Conservation (phyloP, 306 rosid genomes). For the Trifolium dubium region DNA sequence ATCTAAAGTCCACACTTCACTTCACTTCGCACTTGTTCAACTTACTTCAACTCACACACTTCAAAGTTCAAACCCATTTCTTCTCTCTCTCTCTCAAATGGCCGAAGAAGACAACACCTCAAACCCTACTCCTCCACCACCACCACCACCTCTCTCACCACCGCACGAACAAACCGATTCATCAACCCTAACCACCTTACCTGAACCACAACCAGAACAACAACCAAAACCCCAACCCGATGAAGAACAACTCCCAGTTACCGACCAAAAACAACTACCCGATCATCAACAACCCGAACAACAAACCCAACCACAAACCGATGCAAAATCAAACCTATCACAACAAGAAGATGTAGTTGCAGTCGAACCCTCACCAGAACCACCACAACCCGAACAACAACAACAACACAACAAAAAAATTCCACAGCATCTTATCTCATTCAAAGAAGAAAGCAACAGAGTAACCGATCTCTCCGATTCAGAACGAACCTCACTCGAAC, state of each 20-base stretch:
- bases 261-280: constrained; percentile 23
- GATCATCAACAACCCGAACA: constrained; percentile 1
- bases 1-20: neutral
- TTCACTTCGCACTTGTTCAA: neutral
- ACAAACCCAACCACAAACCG: constrained; percentile 1
- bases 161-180: constrained; percentile 24
- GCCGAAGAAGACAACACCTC: constrained; percentile 52
- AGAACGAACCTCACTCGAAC: constrained; percentile 56
- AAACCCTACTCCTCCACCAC: constrained; percentile 34
- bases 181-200: neutral
- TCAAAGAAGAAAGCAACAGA: constrained; percentile 84
- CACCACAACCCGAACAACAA: neutral
- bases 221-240: neutral
- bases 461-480: constrained; percentile 71
- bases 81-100: constrained; percentile 40
- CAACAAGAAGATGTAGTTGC: constrained; percentile 36
- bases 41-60: neutral
- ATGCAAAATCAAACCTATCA: constrained; percentile 31
- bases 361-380: constrained; percentile 19
- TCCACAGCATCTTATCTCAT: constrained; percentile 58
- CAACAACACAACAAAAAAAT: constrained; percentile 34
- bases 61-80: too few relatives aligned
- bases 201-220: neutral
- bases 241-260: neutral
- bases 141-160: constrained; percentile 18